Base-by-base conservation (phyloP, 768 basidiomycete genomes). In the Mycena olivaceomarginata region DNA sequence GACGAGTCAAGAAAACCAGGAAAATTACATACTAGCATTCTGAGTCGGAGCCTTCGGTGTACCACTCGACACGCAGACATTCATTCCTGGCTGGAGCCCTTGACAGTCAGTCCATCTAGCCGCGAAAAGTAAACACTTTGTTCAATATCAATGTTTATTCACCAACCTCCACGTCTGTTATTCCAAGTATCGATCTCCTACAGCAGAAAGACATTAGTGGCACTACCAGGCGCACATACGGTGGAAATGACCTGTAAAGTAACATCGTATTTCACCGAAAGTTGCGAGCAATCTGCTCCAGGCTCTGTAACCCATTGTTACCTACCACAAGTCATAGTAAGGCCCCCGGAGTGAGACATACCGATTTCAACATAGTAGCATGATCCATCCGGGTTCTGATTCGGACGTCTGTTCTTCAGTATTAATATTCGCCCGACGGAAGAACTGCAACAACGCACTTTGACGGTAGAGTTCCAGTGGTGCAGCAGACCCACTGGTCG, bases 401-500 rank as follows among this genome's bases (percentile, higher is more conserved):
- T 39, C 10, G 60, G 60, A 39, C 60, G 60, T 62, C 60, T 62
- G 60, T 39, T 7, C 31, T 39, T 7, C 9, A 39, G 18, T 13
- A 62, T 62, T 25, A 62, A 25, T 39, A 62, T 37, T 20, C 60
- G 37, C 25, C 13, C 37, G 22, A 62, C 18, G 39, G 22, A 25
- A 37, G 31, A 62, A 39, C 37, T 37, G 4, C 1, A 15, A 62
- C 18, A 22, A 59, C 57, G 39, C 31, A 71, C 70, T 71, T 71
- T 7, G 70, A 71, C 6, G 70, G 70, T 20, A 71, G 48, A 48
- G 70, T 71, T 71, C 70, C 70, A 16, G 57, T 13, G 12, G 57
- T 71, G 56, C 70, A 71, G 31, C 70, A 71, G n/a, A 71, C 70
- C 70, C 70, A 71, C 43, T 72, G 59, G 37, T 72, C 70, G 13